Evolutionary conservation across 2,329 filamentous ascomycete genomes (phyloP), one percentile per base, ranked within the genome.

Genomic region (Neonectria faginata): DNA sequence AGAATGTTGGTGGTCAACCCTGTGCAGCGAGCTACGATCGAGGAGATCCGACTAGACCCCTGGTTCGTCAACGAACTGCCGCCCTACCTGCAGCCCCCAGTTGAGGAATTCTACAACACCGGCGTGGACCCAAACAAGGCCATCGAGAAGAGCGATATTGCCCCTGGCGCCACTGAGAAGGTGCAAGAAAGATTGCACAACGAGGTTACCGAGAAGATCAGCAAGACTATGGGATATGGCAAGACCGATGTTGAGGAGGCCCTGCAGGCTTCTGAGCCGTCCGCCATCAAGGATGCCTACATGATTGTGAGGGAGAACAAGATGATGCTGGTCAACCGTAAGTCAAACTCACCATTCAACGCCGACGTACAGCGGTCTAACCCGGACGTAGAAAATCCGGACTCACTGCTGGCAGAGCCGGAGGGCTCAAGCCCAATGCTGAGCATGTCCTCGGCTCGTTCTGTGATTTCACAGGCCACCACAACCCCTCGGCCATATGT

Each of bases 251-350:
- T 99, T 57, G 92, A 97, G 76, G 96, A 98, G 79, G 95, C 96
- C 22, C 83, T 99, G 67, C 91, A 92, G 74, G 94, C 93, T 61
- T 90, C 96, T 57, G 96, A 99, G 78, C 96, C 96, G 12, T 98
- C 94, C 63, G 94, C 96, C 11, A 97, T 99, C 84, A 99, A 99
- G 81, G 96, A 99, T 80, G 96, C 96, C 1, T 99, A 98, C 81
- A 90, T 97, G 81, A 99, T 99, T 78, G 93, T 99, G 27, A 89
- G 95, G 57, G 96, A 99, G 80, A 98, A 98, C 77, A 96, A 97
- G 79, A 88, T 98, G 77, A 98, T 98, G 94, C 92, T 94, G 78
- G 91, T 90, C 60, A 97, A 94, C 78, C 94, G 93, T 97, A 84
- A 88, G 92, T 89, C 53, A 52, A 31, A 8, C 57, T 14, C 69